A percentile compares a stretch with the other conserved stretches of the same genome.
These are phyloP conservation scores for Phytophthora pseudosyringae DNA, from an alignment of 352 stramenopile species.

Conservation along the genomic window DNA sequence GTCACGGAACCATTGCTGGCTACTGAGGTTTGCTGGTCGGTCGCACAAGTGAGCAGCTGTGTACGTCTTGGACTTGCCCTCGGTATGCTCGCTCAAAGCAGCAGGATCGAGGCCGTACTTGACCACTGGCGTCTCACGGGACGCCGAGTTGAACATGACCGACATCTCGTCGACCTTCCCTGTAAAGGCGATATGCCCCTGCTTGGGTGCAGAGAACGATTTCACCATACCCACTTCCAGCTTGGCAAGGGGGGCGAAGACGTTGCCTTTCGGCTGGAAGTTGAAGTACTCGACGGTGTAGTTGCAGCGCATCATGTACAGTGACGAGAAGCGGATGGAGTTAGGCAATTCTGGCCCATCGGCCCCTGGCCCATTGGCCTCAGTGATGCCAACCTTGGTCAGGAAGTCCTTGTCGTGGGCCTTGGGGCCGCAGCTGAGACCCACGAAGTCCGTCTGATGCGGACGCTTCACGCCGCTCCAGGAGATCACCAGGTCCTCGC, in stretches of 20 bases:
- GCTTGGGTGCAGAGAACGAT: conserved; percentile 64
- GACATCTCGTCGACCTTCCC: conserved; percentile 67
- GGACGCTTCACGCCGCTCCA: conserved; percentile 58
- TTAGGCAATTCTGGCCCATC: conserved; percentile 30
- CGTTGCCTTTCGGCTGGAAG: conserved; percentile 50
- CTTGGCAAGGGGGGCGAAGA: conserved; percentile 46
- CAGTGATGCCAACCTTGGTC: conserved; percentile 41
- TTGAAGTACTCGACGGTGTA: conserved; percentile 73
- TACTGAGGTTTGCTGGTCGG: conserved; percentile 60
- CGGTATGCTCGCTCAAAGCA: conserved; percentile 30
- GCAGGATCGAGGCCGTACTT: conserved; percentile 48
- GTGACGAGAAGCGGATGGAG: conserved; percentile 64
- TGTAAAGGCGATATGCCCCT: conserved; percentile 76
- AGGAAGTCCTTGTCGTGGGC: conserved; percentile 61
- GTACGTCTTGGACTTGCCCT: conserved; percentile 70
- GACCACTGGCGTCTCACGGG: conserved; percentile 51
- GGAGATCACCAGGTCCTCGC: conserved; percentile 75
- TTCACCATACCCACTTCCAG: conserved; percentile 61
- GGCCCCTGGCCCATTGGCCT: conserved; percentile 26
- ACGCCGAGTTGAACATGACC: conserved; percentile 83
- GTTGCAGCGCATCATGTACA: conserved; percentile 84
- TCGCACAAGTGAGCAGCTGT: conserved; percentile 70
- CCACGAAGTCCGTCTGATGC: conserved; percentile 70
- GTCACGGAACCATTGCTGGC: conserved; percentile 76
- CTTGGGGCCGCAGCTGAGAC: conserved; percentile 71